phyloP scores from a whole-genome alignment of 768 basidiomycete species.

The Xerocomus potaroensis region DNA sequence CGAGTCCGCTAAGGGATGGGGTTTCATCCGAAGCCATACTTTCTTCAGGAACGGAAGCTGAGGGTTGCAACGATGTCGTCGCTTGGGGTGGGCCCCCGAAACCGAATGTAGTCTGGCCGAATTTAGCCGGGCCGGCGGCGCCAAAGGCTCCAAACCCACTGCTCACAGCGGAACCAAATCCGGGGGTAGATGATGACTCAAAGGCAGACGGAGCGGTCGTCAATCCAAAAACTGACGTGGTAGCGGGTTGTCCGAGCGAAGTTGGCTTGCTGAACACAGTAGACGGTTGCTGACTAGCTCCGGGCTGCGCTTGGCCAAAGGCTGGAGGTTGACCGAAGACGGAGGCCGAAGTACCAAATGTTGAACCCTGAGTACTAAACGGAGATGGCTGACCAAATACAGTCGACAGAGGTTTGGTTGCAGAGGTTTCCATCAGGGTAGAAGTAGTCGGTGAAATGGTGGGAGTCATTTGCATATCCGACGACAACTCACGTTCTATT shows the following conservation, averaged over 20 bases:
- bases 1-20: slow-evolving; percentile 30
- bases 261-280: slow-evolving; percentile 20
- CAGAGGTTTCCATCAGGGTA: slow-evolving; percentile 15
- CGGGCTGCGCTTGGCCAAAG: slow-evolving; percentile 11
- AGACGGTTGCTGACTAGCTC: slow-evolving; percentile 6
- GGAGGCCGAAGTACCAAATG: slow-evolving; percentile 17
- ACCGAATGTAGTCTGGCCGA: slow-evolving; percentile 29
- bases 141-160: slow-evolving; percentile 33
- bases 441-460: slow-evolving; percentile 17
- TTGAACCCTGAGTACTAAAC: slow-evolving; percentile 20
- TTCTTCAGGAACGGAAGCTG: slow-evolving; percentile 21
- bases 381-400: slow-evolving; percentile 34
- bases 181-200: slow-evolving; percentile 12
- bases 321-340: slow-evolving; percentile 31
- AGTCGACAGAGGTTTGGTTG: slow-evolving; percentile 29
- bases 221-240: slow-evolving; percentile 12
- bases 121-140: slow-evolving; percentile 29
- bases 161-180: slow-evolving; percentile 21
- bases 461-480: slow-evolving; percentile 30
- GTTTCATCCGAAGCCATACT: slow-evolving; percentile 32
- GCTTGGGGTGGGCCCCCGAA: slow-evolving; percentile 14
- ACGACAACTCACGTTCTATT: slow-evolving; percentile 27
- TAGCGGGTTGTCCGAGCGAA: slow-evolving; percentile 10
- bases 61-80: not conserved
- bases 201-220: slow-evolving; percentile 17